phyloP scores from a whole-genome alignment of 2,329 filamentous ascomycete species.

The Aspergillus hiratsukae region DNA sequence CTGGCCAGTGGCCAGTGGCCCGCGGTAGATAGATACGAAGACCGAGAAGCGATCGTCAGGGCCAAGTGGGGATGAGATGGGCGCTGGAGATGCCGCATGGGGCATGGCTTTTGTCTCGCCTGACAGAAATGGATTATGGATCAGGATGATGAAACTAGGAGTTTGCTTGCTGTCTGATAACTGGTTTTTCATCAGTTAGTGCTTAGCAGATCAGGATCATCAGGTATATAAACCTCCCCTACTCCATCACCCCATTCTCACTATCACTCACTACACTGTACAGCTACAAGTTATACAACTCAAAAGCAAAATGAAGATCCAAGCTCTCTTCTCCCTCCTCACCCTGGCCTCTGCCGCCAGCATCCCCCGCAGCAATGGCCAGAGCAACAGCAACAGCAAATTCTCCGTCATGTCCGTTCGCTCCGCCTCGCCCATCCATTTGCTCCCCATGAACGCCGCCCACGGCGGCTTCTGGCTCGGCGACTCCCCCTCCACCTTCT shows the following conservation, averaged over 20 bases:
- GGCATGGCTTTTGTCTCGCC: background rate
- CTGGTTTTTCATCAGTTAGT: too few relatives aligned
- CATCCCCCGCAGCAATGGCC: background rate
- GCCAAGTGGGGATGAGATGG: background rate
- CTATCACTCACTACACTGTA: too few relatives aligned
- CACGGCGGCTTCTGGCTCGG: slow-evolving; percentile 48
- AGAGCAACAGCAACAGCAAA: slow-evolving; percentile 7
- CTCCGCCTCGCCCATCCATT: slow-evolving; percentile 47
- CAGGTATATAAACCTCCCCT: background rate
- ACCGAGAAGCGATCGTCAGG: background rate
- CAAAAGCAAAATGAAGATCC: slow-evolving; percentile 1
- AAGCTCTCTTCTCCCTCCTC: background rate
- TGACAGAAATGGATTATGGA: background rate
- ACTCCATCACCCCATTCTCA: too few relatives aligned
- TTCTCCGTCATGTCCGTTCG: slow-evolving; percentile 43
- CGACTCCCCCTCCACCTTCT: slow-evolving; percentile 44
- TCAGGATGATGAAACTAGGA: background rate
- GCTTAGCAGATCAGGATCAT: too few relatives aligned
- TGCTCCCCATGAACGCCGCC: slow-evolving; percentile 42
- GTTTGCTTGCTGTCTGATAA: too few relatives aligned
- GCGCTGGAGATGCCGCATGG: background rate
- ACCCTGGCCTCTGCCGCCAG: background rate
- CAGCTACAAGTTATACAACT: background rate
- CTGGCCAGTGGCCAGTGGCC: too few relatives aligned
- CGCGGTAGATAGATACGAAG: background rate